Evolutionary conservation across 148 eudicot species (phyloP).

Genomic region (Fagopyrum homotropicum): DNA sequence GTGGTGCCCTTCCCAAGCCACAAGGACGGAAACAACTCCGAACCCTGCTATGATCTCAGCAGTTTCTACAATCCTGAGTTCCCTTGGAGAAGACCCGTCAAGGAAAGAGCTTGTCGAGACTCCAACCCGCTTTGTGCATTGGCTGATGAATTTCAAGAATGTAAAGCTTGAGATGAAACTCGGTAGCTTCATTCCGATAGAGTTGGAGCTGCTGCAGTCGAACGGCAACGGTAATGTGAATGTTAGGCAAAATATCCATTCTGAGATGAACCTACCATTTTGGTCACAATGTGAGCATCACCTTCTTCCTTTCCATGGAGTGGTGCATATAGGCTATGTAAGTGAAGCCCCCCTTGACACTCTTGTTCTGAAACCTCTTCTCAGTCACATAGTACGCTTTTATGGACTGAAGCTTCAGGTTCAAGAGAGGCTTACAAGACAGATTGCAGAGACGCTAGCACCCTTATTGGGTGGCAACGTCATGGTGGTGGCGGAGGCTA

Average conservation of each 20-base stretch:
- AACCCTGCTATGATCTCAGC: constrained; percentile 51
- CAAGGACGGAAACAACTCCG: constrained; percentile 15
- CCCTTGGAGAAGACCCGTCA: constrained; percentile 75
- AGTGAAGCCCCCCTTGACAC: constrained; percentile 19
- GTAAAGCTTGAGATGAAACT: constrained; percentile 55
- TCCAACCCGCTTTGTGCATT: constrained; percentile 56
- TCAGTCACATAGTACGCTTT: constrained; percentile 76
- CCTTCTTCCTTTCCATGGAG: constrained; percentile 88
- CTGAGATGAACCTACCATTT: constrained; percentile 60
- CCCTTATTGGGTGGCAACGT: constrained; percentile 66
- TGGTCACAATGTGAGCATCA: constrained; percentile 98
- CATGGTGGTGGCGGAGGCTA: constrained; percentile 87
- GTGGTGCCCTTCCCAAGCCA: constrained; percentile 67
- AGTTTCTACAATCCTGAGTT: constrained; percentile 49
- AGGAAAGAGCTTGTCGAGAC: constrained; percentile 75
- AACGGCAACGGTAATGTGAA: constrained; percentile 19
- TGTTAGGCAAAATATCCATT: constrained; percentile 12
- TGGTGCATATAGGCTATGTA: constrained; percentile 76
- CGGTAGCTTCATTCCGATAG: constrained; percentile 34
- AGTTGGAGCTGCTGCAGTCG: constrained; percentile 21
- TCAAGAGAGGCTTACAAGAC: constrained; percentile 89
- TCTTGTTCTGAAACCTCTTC: constrained; percentile 37
- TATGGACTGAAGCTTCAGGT: constrained; percentile 91
- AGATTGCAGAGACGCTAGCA: constrained; percentile 76
- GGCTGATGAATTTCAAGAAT: constrained; percentile 66